Percentiles rank a stretch among this genome's conserved stretches.
phyloP scores from a whole-genome alignment of 2,329 filamentous ascomycete genomes.

The Cladophialophora carrionii region DNA sequence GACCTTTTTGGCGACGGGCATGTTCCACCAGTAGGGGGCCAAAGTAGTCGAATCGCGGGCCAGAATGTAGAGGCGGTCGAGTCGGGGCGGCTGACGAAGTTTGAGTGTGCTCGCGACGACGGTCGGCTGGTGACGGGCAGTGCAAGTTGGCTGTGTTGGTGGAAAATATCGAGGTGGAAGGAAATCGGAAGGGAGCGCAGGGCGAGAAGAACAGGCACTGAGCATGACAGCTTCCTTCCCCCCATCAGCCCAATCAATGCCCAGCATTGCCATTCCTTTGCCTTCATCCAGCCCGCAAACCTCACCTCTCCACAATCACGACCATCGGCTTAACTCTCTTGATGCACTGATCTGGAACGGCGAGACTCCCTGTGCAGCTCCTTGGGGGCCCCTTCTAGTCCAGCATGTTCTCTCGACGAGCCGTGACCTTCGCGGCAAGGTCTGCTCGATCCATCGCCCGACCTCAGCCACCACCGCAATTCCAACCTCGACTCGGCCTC shows the following conservation, averaged over 20 bases:
- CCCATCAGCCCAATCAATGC: conserved; percentile 27
- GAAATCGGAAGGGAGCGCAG: conserved; percentile 22
- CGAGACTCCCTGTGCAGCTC: conserved; percentile 17
- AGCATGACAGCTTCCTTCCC: background rate
- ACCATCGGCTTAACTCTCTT: conserved; percentile 1
- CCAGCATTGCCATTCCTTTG: conserved; percentile 22
- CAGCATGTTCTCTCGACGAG: conserved; percentile 52
- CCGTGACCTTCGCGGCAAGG: conserved; percentile 46
- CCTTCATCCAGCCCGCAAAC: conserved; percentile 14
- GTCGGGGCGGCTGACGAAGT: conserved; percentile 44
- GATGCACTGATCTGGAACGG: conserved; percentile 25
- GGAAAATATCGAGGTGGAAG: conserved; percentile 27
- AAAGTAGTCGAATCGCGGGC: conserved; percentile 45
- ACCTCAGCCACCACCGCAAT: conserved; percentile 10
- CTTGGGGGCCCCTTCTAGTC: conserved; percentile 21
- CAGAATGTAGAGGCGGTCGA: conserved; percentile 46
- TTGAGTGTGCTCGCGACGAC: conserved; percentile 52
- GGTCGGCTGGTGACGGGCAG: conserved; percentile 44
- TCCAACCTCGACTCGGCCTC: conserved; percentile 25
- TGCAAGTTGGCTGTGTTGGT: conserved; percentile 27
- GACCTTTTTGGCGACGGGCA: conserved; percentile 28
- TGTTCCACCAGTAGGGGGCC: conserved; percentile 46
- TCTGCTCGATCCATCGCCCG: conserved; percentile 37
- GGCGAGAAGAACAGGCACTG: conserved; percentile 11
- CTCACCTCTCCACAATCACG: conserved; percentile 15